phyloP scores from a whole-genome alignment of 345 rosid species.

The Luvunga scandens region DNA sequence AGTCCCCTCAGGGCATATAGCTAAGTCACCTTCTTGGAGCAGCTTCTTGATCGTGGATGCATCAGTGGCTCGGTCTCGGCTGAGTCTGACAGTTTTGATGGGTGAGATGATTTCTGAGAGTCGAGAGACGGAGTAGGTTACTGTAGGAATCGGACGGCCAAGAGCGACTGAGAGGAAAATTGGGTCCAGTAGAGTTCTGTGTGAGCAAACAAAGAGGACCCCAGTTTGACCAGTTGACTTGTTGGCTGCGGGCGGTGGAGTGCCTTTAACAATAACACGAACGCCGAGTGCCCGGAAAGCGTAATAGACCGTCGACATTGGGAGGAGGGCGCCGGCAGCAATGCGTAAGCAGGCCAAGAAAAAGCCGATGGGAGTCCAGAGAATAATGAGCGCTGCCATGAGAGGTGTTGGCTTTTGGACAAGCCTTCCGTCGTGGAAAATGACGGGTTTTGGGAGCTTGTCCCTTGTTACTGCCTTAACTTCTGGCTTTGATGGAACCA shows the following conservation, averaged over 20 bases:
- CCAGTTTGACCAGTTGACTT: slow-evolving; percentile 42
- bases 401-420: slow-evolving; percentile 70
- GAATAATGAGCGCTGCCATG: slow-evolving; percentile 48
- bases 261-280: slow-evolving; percentile 61
- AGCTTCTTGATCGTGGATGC: slow-evolving; percentile 64
- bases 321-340: slow-evolving; percentile 61
- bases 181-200: slow-evolving; percentile 73
- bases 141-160: slow-evolving; percentile 69
- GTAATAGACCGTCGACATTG: slow-evolving; percentile 56
- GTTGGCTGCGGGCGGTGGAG: slow-evolving; percentile 44
- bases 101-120: slow-evolving; percentile 82
- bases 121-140: slow-evolving; percentile 73
- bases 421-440: slow-evolving; percentile 85
- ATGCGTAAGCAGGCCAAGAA: slow-evolving; percentile 52
- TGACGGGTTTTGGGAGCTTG: slow-evolving; percentile 55
- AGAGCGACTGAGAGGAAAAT: slow-evolving; percentile 68
- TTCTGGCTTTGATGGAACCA: slow-evolving; percentile 32
- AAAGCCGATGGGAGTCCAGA: slow-evolving; percentile 80
- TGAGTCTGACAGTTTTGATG: slow-evolving; percentile 63
- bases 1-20: slow-evolving; percentile 83
- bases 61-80: slow-evolving; percentile 62
- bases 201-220: slow-evolving; percentile 61
- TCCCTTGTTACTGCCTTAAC: slow-evolving; percentile 28
- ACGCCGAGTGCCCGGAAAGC: slow-evolving; percentile 64
- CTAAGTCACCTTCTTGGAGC: slow-evolving; percentile 64